phyloP scores from a whole-genome alignment of 2,329 filamentous ascomycete genomes.

The Aspergillus calidoustus region DNA sequence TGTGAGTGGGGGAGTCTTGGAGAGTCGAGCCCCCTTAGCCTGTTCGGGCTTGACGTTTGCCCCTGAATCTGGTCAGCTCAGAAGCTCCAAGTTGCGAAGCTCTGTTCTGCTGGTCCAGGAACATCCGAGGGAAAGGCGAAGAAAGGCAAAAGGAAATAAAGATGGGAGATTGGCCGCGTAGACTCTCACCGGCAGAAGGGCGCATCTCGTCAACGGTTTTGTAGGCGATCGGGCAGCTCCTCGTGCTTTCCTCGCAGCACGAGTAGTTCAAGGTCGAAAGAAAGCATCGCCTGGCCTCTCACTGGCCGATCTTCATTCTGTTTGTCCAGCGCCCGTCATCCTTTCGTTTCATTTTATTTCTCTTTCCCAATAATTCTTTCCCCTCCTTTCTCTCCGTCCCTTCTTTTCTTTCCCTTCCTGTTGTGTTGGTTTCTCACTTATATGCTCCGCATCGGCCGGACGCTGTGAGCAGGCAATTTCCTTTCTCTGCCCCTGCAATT shows the following conservation, averaged over 20 bases:
- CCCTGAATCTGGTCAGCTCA: constrained; percentile 13
- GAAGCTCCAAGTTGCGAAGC: not conserved
- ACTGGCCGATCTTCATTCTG: constrained; percentile 31
- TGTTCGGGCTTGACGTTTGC: constrained; percentile 10
- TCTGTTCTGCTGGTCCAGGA: not conserved
- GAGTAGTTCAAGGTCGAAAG: constrained; percentile 9
- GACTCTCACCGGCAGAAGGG: not conserved
- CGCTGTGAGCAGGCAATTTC: constrained; percentile 43
- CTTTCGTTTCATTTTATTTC: constrained; percentile 14
- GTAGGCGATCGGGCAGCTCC: not conserved
- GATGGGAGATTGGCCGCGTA: not conserved
- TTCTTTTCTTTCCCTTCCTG: constrained; percentile 21
- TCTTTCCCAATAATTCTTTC: constrained; percentile 15
- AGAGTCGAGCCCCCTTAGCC: constrained; percentile 1
- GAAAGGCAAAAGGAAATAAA: not conserved
- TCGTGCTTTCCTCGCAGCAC: constrained; percentile 15
- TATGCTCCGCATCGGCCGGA: constrained; percentile 42
- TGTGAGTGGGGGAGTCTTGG: constrained; percentile 11
- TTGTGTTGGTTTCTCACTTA: constrained; percentile 29
- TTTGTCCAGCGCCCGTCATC: constrained; percentile 19
- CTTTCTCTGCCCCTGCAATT: constrained; percentile 17
- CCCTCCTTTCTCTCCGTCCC: constrained; percentile 24
- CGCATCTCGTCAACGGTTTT: not conserved
- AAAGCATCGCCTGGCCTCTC: constrained; percentile 19
- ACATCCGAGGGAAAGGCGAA: not conserved